Conservation (phyloP, 108 stramenopile genomes). For the Pseudonitzschia delicatissima region DNA sequence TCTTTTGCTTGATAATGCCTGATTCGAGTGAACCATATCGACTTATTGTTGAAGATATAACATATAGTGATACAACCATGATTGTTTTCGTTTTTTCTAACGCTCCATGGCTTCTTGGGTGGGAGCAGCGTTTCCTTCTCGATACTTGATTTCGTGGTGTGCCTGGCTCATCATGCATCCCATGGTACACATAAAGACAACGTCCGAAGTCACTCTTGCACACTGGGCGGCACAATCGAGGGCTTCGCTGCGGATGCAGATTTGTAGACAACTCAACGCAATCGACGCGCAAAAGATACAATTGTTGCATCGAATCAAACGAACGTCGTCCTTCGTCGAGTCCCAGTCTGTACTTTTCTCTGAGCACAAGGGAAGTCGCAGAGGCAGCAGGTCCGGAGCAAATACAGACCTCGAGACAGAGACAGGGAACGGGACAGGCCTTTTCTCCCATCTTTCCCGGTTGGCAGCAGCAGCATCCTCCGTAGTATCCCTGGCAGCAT, state of each 20-base stretch:
- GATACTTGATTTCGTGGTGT: slow-evolving; percentile 57
- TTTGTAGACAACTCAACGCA: slow-evolving; percentile 11
- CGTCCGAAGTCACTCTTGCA: slow-evolving; percentile 54
- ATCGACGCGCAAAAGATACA: slow-evolving; percentile 44
- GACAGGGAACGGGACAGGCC: slow-evolving; percentile 64
- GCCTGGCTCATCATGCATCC: slow-evolving; percentile 78
- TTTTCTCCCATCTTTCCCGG: slow-evolving; percentile 52
- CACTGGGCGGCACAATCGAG: slow-evolving; percentile 29
- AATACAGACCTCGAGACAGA: slow-evolving; percentile 63
- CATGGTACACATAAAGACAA: slow-evolving; percentile 63
- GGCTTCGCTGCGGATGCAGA: slow-evolving; percentile 26
- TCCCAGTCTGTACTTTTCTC: slow-evolving; percentile 57
- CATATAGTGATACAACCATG: too few species aligned
- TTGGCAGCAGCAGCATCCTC: slow-evolving; percentile 70
- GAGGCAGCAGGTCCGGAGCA: slow-evolving; percentile 69
- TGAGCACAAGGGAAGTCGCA: slow-evolving; percentile 54
- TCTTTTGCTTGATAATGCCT: too few species aligned
- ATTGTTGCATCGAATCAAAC: slow-evolving; percentile 75
- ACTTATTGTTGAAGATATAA: too few species aligned
- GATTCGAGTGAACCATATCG: too few species aligned
- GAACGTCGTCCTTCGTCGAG: slow-evolving; percentile 75
- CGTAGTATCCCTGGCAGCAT: slow-evolving; percentile 77
- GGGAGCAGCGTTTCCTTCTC: too few species aligned
- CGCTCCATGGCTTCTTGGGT: too few species aligned
- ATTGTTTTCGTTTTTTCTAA: too few species aligned